Percentiles rank a stretch among this genome's conserved stretches.
phyloP scores from a whole-genome alignment of 768 basidiomycete genomes.

The Lentinus tigrinus region DNA sequence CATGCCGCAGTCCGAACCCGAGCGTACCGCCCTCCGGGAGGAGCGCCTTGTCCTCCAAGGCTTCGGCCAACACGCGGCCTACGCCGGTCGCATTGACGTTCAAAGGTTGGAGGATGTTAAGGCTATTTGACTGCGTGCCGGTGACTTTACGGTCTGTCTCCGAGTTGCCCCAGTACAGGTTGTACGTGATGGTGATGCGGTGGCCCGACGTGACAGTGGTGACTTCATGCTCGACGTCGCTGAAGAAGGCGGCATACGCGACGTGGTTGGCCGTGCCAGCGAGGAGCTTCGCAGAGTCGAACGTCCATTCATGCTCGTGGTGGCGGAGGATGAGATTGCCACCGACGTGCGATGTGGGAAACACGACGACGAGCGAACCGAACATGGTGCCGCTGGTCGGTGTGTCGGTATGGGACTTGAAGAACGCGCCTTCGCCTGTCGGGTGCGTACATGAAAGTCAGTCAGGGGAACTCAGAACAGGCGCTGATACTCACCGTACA shows the following conservation, averaged over 20 bases:
- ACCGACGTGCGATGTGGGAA: conserved; percentile 46
- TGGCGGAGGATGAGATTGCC: conserved; percentile 38
- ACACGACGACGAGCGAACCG: conserved; percentile 51
- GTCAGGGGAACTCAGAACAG: not conserved
- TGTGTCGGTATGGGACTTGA: conserved; percentile 51
- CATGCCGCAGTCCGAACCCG: conserved; percentile 39
- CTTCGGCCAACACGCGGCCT: conserved; percentile 19
- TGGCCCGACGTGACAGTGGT: conserved; percentile 39
- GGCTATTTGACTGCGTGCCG: not conserved
- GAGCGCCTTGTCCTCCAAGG: conserved; percentile 34
- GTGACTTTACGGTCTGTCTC: not conserved
- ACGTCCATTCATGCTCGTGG: conserved; percentile 28
- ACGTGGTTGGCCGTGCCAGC: conserved; percentile 13
- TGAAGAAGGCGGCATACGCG: conserved; percentile 42
- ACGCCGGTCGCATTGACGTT: not conserved
- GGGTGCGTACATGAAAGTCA: not conserved
- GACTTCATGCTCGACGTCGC: conserved; percentile 48
- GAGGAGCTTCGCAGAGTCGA: conserved; percentile 36
- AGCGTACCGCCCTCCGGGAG: conserved; percentile 40
- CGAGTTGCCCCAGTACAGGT: conserved; percentile 30
- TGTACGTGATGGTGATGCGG: conserved; percentile 46
- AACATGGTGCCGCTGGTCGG: conserved; percentile 45
- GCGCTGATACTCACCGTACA: conserved; percentile 36
- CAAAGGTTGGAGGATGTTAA: not conserved
- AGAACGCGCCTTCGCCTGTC: conserved; percentile 43